These are phyloP conservation scores for Coemansia sp. DNA, from an alignment of 192 early-diverging fungal genomes.

Conservation along the genomic window DNA sequence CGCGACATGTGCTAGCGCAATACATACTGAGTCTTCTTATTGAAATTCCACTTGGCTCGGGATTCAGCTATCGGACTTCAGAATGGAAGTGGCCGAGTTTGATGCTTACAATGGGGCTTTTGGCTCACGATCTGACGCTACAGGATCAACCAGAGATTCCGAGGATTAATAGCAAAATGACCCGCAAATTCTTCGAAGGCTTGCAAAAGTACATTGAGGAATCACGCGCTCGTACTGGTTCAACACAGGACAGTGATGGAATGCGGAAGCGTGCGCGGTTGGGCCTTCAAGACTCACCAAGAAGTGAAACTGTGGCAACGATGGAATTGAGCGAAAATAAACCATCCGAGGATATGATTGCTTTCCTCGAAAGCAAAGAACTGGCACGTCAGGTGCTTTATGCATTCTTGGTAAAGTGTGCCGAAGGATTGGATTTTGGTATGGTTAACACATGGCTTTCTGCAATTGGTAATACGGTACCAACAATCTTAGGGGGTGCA, in stretches of 20 bases:
- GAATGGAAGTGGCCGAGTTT: conserved; percentile 27
- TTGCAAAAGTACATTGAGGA: conserved; percentile 20
- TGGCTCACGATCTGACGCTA: conserved; percentile 19
- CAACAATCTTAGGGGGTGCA: conserved; percentile 16
- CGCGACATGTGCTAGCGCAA: conserved; percentile 37
- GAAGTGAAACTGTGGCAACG: neutral
- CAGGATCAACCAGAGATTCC: conserved; percentile 23
- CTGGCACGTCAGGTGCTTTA: conserved; percentile 44
- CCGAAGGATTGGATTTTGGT: conserved; percentile 20
- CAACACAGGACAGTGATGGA: conserved; percentile 4
- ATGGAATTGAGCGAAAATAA: conserved; percentile 8
- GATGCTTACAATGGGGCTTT: conserved; percentile 39
- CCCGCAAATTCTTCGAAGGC: conserved; percentile 21
- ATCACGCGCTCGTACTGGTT: conserved; percentile 18
- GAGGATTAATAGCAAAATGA: conserved; percentile 10
- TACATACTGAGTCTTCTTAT: conserved; percentile 34
- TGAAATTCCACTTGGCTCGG: conserved; percentile 29
- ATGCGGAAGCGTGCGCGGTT: conserved; percentile 10
- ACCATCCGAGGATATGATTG: conserved; percentile 15
- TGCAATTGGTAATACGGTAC: conserved; percentile 10
- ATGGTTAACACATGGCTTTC: conserved; percentile 43
- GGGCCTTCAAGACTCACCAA: neutral
- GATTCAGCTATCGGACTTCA: conserved; percentile 21
- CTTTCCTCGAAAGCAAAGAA: conserved; percentile 18
- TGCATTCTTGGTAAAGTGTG: conserved; percentile 36